Evolutionary conservation across 306 rosid species (phyloP), one percentile per base, ranked within the genome.

Genomic region (Inga leiocalycina): DNA sequence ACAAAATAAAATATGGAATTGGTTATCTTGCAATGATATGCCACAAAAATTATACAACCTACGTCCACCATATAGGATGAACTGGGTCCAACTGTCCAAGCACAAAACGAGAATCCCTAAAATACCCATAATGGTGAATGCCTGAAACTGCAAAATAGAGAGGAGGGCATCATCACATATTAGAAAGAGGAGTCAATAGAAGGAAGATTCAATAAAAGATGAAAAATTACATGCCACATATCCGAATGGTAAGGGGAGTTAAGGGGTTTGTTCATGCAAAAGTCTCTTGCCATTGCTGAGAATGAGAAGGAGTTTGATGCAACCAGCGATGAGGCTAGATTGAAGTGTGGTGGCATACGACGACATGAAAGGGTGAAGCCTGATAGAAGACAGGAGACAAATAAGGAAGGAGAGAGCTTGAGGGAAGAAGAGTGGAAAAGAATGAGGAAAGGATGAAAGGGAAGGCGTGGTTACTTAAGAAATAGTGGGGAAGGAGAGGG

Each of bases 141-240:
- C 61, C 84, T 19, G 90, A 89, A 85, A 94, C 98, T 90, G 94
- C 84, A 78, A 79, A 68, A 15, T 4, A 39, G 20, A 57, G 46
- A 17, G 12, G 14, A 32, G 34, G 1, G 49, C 8, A 57, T 0
- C 56, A 61, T 45, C 32, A 22, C 69, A 86, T 46, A 64, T 88
- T n/a, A 91, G 91, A 87, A 68, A 67, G 41, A 77, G 66, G 54
- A 76, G 72, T 66, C 3, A 68, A 32, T 4, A 5, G 41, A 83
- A 41, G 20, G 65, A 74, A 54, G 56, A 22, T 3, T 24, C 12
- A 4, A 81, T 20, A 74, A 34, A 79, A 74, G 77, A 88, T 82
- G 88, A 80, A 85, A 89, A 84, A 85, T 81, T 84, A 89, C 98
- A 89, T 91, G 96, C 98, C 98, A 86, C 90, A 90, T 56, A 91